Conservation (phyloP, 805 yeast species). For the Henningerozyma blattae region DNA sequence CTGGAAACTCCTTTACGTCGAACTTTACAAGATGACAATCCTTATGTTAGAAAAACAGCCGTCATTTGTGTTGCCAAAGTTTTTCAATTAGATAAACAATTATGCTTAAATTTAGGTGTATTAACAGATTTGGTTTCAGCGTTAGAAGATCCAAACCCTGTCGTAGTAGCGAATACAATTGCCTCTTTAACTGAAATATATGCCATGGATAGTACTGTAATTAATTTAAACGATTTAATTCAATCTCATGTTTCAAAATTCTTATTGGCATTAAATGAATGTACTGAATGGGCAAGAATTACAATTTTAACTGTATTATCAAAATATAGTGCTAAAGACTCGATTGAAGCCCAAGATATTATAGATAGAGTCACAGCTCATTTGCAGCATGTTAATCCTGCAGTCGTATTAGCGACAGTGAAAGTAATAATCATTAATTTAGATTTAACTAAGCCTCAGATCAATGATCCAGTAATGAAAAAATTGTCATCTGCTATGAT, state of each 20-base stretch:
- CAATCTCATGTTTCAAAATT: slow-evolving; percentile 43
- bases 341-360: slow-evolving; percentile 67
- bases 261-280: slow-evolving; percentile 80
- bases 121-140: slow-evolving; percentile 52
- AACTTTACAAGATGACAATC: slow-evolving; percentile 84
- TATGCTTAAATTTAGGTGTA: slow-evolving; percentile 83
- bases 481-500: slow-evolving; percentile 80
- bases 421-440: slow-evolving; percentile 68
- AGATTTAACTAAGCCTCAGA: slow-evolving; percentile 30
- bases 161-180: slow-evolving; percentile 94
- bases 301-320: slow-evolving; percentile 74
- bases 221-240: slow-evolving; percentile 29
- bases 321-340: slow-evolving; percentile 46
- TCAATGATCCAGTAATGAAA: slow-evolving; percentile 32
- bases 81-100: slow-evolving; percentile 69
- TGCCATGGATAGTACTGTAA: slow-evolving; percentile 45
- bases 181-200: slow-evolving; percentile 76
- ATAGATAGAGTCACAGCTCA: slow-evolving; percentile 89
- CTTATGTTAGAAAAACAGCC: slow-evolving; percentile 95
- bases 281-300: slow-evolving; percentile 98
- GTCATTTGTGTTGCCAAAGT: slow-evolving; percentile 94
- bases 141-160: slow-evolving; percentile 81
- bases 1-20: slow-evolving; percentile 80
- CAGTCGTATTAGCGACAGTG: slow-evolving; percentile 79
- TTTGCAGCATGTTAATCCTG: slow-evolving; percentile 92